These are phyloP conservation scores for Umbelopsis sp. DNA, from an alignment of 192 early-diverging fungal species.

Conservation along the genomic window DNA sequence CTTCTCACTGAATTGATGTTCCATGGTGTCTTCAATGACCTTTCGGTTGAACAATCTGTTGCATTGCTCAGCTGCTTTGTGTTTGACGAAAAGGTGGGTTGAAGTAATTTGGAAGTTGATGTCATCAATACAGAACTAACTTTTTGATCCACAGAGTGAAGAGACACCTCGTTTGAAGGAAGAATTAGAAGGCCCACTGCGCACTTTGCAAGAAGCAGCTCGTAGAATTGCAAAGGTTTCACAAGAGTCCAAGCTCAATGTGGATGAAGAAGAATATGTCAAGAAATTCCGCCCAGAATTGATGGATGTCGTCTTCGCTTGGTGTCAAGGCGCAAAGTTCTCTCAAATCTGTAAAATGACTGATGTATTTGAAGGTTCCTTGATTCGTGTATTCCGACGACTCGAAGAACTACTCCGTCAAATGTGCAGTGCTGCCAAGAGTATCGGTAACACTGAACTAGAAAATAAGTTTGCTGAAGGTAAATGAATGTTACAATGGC, in stretches of 20 bases:
- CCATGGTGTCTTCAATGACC: slow-evolving; percentile 93
- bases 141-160: slow-evolving; percentile 29
- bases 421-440: slow-evolving; percentile 89
- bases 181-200: slow-evolving; percentile 76
- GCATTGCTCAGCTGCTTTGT: slow-evolving; percentile 92
- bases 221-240: slow-evolving; percentile 83
- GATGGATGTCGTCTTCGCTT: slow-evolving; percentile 94
- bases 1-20: slow-evolving; percentile 96
- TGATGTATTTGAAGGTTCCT: slow-evolving; percentile 90
- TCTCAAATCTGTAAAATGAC: slow-evolving; percentile 94
- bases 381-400: slow-evolving; percentile 86
- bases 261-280: slow-evolving; percentile 92
- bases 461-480: slow-evolving; percentile 95
- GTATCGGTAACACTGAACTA: slow-evolving; percentile 91
- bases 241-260: slow-evolving; percentile 81
- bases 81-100: slow-evolving; percentile 72
- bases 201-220: slow-evolving; percentile 83
- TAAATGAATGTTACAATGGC: no score
- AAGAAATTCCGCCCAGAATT: slow-evolving; percentile 81
- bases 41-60: slow-evolving; percentile 83
- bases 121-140: slow-evolving; percentile 8
- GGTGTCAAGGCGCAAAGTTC: slow-evolving; percentile 92
- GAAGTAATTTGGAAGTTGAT: neutral
- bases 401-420: slow-evolving; percentile 91
- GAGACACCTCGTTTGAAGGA: slow-evolving; percentile 60